Percentiles rank a stretch among this genome's conserved stretches.
phyloP scores from a whole-genome alignment of 2,329 filamentous ascomycete genomes.

The Thielaviopsis ethacetica region DNA sequence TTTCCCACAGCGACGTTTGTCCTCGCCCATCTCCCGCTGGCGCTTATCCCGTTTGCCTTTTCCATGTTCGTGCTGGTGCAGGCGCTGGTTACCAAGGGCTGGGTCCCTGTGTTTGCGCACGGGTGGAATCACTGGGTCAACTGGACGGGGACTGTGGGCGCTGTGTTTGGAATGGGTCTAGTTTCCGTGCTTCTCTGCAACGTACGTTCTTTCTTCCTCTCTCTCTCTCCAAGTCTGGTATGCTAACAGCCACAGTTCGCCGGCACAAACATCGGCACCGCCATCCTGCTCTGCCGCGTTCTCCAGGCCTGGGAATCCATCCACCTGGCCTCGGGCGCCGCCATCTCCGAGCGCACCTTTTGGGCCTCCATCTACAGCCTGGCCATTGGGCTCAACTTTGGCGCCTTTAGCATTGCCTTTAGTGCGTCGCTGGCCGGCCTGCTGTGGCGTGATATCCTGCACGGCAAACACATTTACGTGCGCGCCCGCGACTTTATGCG shows the following conservation, averaged over 20 bases:
- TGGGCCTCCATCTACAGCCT: conserved; percentile 62
- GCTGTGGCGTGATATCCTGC: conserved; percentile 55
- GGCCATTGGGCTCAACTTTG: conserved; percentile 60
- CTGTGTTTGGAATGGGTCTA: conserved; percentile 57
- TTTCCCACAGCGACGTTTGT: conserved; percentile 56
- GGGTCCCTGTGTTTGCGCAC: conserved; percentile 56
- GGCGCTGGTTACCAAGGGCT: conserved; percentile 55
- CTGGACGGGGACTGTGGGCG: conserved; percentile 51
- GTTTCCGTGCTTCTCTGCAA: conserved; percentile 56
- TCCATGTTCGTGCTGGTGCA: conserved; percentile 63
- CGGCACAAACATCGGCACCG: conserved; percentile 61
- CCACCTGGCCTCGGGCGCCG: conserved; percentile 26
- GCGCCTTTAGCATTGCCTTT: conserved; percentile 57
- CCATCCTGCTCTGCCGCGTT: conserved; percentile 54
- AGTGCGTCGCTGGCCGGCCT: conserved; percentile 56
- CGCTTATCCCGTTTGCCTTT: conserved; percentile 54
- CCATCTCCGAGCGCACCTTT: conserved; percentile 48
- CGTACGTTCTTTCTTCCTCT: conserved; percentile 28
- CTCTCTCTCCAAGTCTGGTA: too few relatives aligned
- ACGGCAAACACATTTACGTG: conserved; percentile 51
- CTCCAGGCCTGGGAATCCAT: conserved; percentile 53
- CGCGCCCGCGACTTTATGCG: conserved; percentile 47
- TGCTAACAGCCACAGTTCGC: conserved; percentile 37
- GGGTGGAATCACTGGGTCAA: conserved; percentile 60
- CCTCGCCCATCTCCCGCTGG: conserved; percentile 46